These are phyloP conservation scores for Paecilomyces sp. DNA, from an alignment of 2,329 filamentous ascomycete genomes.

Conservation along the genomic window DNA sequence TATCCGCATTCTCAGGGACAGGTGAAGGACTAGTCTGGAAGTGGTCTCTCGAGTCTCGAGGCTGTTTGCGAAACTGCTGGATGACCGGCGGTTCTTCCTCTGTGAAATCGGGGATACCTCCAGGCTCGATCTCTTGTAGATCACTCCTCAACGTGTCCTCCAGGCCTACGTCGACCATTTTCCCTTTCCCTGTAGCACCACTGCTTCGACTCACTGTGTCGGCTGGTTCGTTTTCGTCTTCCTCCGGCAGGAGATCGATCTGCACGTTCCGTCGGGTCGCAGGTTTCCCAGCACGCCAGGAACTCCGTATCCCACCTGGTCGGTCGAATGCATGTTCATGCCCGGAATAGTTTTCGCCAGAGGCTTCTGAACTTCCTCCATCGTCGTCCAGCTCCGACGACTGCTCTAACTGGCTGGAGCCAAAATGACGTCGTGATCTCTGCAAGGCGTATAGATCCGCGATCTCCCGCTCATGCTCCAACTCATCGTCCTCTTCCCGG, in stretches of 20 bases:
- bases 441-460: conserved; percentile 93
- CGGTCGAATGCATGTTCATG: conserved; percentile 31
- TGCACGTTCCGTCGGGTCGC: conserved; percentile 29
- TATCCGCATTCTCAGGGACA: conserved; percentile 46
- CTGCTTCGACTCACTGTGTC: conserved; percentile 26
- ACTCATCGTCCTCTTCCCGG: conserved; percentile 86
- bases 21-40: conserved; percentile 33
- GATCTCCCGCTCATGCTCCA: conserved; percentile 81
- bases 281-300: conserved; percentile 47
- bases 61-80: conserved; percentile 47
- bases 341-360: conserved; percentile 42
- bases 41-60: conserved; percentile 30
- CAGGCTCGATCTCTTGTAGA: conserved; percentile 35
- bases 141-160: conserved; percentile 54
- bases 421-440: conserved; percentile 80
- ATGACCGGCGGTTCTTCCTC: conserved; percentile 48
- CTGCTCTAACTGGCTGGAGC: conserved; percentile 73
- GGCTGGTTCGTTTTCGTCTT: conserved; percentile 27
- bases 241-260: conserved; percentile 26
- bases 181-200: conserved; percentile 51
- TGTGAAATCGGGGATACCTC: conserved; percentile 29
- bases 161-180: conserved; percentile 80
- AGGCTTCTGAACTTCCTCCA: conserved; percentile 51
- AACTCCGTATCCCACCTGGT: conserved; percentile 49
- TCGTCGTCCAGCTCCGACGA: conserved; percentile 77